Base-by-base conservation (phyloP, 2,329 filamentous ascomycete genomes). In the Trichoderma harzianum region DNA sequence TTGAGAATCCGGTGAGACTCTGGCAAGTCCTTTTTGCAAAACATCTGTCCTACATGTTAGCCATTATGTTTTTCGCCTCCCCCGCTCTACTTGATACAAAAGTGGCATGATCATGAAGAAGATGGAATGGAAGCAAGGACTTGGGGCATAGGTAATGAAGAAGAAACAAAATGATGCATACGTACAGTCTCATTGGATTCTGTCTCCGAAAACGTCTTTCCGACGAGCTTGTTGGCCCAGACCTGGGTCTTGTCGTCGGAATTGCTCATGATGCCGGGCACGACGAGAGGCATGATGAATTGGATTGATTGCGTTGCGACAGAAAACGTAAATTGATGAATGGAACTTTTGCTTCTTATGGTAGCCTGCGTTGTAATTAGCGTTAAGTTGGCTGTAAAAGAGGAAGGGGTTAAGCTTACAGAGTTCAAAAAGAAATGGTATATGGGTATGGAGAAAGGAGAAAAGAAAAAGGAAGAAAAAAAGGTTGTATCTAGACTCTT, bases 231-330 rank as follows among this genome's bases (percentile, higher is more conserved):
- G 80, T 85, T 86, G 75, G 82, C 82, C 89, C 89, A 91, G 76
- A 89, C 84, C 72, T 88, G 83, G 43, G 85, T 87, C 80, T 84
- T 84, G 78, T 82, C 77, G 74, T 79, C 79, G 53, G 83, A 80
- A 73, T 81, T 82, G 73, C 81, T 83, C 74, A 84, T 89, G 76
- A 90, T 81, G 77, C 86, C 87, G 70, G 89, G 88, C 21, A 90
- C 85, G 76, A 91, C 84, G 81, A 91, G 89, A 87, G 89, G 89
- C 89, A 91, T 90, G 82, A n/a, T 79, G 51, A 7, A 24, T n/a
- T 66, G 11, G 1, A n/a, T 66, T n/a, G 28, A 4, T 24, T 36
- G 43, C n/a, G 28, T 24, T 8, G 18, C 10, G 3, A 14, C 2
- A 26, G 32, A n/a, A 30, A 16, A 58, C 26, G 26, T 18, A 58